Percentiles rank a stretch among this genome's conserved stretches.
These are phyloP conservation scores for Hygrophoropsis aurantiaca DNA, from an alignment of 768 basidiomycete species.

Conservation along the genomic window DNA sequence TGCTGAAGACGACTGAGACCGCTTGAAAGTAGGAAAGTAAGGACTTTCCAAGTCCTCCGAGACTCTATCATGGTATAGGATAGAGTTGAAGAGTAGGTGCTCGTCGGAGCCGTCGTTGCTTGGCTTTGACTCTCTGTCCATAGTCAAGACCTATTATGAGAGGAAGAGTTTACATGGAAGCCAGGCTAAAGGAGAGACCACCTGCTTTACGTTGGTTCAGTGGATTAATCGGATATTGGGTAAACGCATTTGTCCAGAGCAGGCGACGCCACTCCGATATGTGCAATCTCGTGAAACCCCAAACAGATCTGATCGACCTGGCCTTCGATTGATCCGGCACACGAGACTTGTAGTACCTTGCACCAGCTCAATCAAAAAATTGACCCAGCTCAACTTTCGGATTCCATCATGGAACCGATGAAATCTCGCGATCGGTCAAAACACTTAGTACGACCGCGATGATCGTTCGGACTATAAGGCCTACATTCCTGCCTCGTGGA, in stretches of 20 bases:
- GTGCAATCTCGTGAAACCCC: background rate
- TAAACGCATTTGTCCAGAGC: background rate
- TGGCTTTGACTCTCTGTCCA: constrained; percentile 4
- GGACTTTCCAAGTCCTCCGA: constrained; percentile 6
- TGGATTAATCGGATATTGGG: background rate
- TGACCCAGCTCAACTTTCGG: background rate
- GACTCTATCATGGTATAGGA: background rate
- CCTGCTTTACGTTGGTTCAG: background rate
- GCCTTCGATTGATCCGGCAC: background rate
- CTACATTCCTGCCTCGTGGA: background rate
- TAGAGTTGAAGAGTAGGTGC: background rate
- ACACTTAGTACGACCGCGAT: background rate
- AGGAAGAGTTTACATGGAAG: background rate
- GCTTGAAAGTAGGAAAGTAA: constrained; percentile 1
- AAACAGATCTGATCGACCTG: background rate
- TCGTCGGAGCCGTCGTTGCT: constrained; percentile 4
- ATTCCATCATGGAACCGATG: background rate
- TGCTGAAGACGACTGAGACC: background rate
- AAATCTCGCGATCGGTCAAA: background rate
- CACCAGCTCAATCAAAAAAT: background rate
- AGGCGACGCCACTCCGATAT: constrained; percentile 3
- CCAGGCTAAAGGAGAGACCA: background rate
- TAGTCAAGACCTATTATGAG: background rate
- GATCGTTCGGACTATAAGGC: background rate
- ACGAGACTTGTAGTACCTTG: background rate